Base-by-base conservation (phyloP, 139 green algal genomes). In the Volvox reticuliferus region DNA sequence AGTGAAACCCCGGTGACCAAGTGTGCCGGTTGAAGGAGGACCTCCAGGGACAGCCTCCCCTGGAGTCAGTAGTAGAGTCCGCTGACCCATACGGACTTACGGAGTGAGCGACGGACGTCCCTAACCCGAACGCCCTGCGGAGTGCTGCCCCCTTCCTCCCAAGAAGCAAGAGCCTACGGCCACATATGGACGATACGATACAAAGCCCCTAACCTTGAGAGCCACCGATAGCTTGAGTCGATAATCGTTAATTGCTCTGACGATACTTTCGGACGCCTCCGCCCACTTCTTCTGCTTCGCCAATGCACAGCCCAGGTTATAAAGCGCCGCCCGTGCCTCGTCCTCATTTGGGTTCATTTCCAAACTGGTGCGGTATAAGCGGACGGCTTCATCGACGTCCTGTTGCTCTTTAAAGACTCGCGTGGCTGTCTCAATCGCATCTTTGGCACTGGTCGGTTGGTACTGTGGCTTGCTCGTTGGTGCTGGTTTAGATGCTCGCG, bases 261-360 rank as follows among this genome's bases (percentile, higher is more conserved):
- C 89, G 2, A 99, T 92, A 18, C 93, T 88, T 36, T 97, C 96
- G 17, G 95, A 89, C 2, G 98, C 98, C 26, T 95, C 86, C 67
- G 97, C 89, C 92, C 94, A 99, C 84, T 97, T 93, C 85, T 97
- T 95, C 61, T 97, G 93, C 91, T 97, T 96, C 5, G 95, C 94
- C 33, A 97, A 94, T 21, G 94, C 96, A 84, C 98, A 99, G 30
- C 97, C 98, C 30, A 94, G 88, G 95, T 99, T 99, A 93, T 99
- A 99, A 32, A 97, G 88, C 9, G 98, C 98, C 30, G 98, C 98
- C 16, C 94, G 79, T 2, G 97, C 96, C 89, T 99, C 98, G 50
- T 99, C 97, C 9, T 96, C 90, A 50, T 85, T 97, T 19, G 98
- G 97, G 21, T 94, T 92, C 71, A 98, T 88, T 5, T 95, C 37